Evolutionary conservation across 805 yeast genomes (phyloP), one percentile per base, ranked within the genome.

Genomic region (Ascoidea rubescens): DNA sequence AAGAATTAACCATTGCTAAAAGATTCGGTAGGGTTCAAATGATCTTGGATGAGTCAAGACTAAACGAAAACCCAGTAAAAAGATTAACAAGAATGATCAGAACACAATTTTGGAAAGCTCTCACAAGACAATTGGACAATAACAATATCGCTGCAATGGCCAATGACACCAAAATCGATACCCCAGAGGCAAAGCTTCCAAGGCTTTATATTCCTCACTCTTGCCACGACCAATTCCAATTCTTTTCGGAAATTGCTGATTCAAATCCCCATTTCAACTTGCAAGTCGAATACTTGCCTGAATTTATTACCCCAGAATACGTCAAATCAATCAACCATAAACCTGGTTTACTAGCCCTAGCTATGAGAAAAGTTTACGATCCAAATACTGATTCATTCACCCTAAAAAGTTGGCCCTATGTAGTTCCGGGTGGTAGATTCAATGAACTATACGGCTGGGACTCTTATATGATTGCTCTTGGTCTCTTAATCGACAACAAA

Each of bases 381-480:
- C 80, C 84, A 5, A 60, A 68, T 3, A 67, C 74, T 1, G 77
- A 80, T 16, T 16, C 14, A 16, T 49, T 17, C 43, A 71, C 74
- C 12, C 59, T 84, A 48, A 71, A 75, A 45, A 87, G 89, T 21
- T 80, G 76, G 60, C 96, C 96, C 0, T 91, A 91, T 65, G 85
- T 87, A 16, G 98, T 91, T 30, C 99, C 99, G 1, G 99, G 99
- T 16, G 98, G 99, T 28, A 73, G 99, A 57, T 91, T 91, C 68
- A 93, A 93, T 68, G 99, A 91, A 68, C 75, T 89, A 54, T 91
- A 93, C 62, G 99, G 98, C 14, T 91, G 99, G 99, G 99, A 91
- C 65, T 88, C 96, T 1, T 91, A 93, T 63, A 86, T 93, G 84
- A 89, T 84, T 63, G 78, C 93, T 0, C 66, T 89, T 30, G 99